Conservation (phyloP, 306 rosid genomes). For the Neltuma alba region DNA sequence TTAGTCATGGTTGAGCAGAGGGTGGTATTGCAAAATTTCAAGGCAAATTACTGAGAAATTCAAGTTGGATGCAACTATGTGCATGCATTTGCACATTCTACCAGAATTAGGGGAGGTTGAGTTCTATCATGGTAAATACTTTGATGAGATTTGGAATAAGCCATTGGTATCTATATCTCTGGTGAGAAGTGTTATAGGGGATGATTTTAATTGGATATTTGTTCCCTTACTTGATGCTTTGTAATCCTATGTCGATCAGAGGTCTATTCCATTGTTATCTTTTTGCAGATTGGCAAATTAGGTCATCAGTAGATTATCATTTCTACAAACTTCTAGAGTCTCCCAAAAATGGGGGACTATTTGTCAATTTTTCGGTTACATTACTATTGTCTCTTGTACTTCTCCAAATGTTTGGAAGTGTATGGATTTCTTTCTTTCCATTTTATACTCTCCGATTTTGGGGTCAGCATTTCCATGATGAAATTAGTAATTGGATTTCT, state of each 20-base stretch:
- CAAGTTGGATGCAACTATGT: neutral
- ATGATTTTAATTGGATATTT: neutral
- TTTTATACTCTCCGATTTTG: constrained; percentile 12
- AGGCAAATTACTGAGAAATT: constrained; percentile 17
- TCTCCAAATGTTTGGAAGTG: constrained; percentile 21
- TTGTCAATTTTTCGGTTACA: constrained; percentile 18
- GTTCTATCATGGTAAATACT: neutral
- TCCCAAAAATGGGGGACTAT: constrained; percentile 8
- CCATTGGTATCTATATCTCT: neutral
- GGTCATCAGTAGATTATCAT: constrained; percentile 13
- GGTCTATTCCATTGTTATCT: constrained; percentile 5
- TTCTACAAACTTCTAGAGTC: constrained; percentile 5
- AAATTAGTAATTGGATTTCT: constrained; percentile 11
- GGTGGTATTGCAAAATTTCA: neutral
- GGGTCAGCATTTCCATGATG: constrained; percentile 23
- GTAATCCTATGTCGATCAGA: neutral
- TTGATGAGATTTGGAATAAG: constrained; percentile 7
- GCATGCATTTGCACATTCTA: neutral
- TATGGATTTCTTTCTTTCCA: constrained; percentile 10
- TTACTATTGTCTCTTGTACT: constrained; percentile 23
- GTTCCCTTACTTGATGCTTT: neutral
- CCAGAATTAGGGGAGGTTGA: neutral
- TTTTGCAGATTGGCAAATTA: constrained; percentile 18
- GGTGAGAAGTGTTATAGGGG: neutral
- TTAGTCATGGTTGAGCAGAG: constrained; percentile 1